Evolutionary conservation across 192 early-diverging fungal species (phyloP).

Genomic region (Backusella luteola): DNA sequence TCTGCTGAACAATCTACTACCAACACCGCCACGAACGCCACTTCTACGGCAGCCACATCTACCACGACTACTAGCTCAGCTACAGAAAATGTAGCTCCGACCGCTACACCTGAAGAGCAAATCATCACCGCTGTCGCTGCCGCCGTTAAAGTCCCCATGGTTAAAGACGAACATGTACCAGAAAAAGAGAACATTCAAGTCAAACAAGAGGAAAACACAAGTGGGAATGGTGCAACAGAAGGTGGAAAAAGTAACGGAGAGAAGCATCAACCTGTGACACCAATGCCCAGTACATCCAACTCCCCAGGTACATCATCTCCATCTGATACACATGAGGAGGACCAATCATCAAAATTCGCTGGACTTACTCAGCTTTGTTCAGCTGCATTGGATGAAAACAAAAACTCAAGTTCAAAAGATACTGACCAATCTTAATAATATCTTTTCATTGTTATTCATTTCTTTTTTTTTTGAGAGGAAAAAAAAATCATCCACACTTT

Average conservation of each 20-base stretch:
- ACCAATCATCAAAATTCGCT: conserved; percentile 8
- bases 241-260: not conserved
- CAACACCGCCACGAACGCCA: not conserved
- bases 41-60: not conserved
- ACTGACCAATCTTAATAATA: not conserved
- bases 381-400: conserved; percentile 18
- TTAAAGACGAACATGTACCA: not conserved
- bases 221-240: not conserved
- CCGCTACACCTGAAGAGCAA: not conserved
- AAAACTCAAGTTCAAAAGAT: not conserved
- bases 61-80: not conserved
- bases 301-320: conserved; percentile 29
- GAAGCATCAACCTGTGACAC: conserved; percentile 30
- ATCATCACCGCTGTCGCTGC: not conserved
- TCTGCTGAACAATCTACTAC: not conserved
- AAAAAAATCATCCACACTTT: not conserved
- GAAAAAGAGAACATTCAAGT: not conserved
- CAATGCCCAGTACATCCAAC: conserved; percentile 31
- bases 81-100: conserved; percentile 1
- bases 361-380: conserved; percentile 24
- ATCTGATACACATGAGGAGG: conserved; percentile 16
- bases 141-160: not conserved
- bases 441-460: not conserved
- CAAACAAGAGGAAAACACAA: not conserved
- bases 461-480: not conserved